These are phyloP conservation scores for Arabis hirsuta DNA, from an alignment of 345 rosid species.

Conservation along the genomic window DNA sequence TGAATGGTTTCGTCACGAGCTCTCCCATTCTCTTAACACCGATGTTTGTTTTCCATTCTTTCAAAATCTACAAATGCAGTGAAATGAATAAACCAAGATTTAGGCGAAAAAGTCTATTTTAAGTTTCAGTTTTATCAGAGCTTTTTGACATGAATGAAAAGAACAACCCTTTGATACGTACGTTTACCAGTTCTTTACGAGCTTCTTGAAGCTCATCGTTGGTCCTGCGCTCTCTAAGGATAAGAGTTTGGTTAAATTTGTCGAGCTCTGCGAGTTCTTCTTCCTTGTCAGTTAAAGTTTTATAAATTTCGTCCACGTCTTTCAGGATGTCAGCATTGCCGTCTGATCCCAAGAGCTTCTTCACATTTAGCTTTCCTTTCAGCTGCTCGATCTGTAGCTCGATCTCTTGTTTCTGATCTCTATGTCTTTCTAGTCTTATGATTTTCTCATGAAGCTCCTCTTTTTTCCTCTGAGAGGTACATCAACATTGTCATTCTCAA, in stretches of 20 bases:
- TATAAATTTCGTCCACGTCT: slow-evolving; percentile 57
- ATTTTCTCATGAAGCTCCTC: slow-evolving; percentile 79
- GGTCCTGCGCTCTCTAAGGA: slow-evolving; percentile 77
- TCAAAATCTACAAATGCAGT: slow-evolving; percentile 57
- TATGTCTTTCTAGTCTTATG: slow-evolving; percentile 68
- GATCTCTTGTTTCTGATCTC: slow-evolving; percentile 81
- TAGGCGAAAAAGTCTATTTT: neutral
- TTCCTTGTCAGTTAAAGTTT: slow-evolving; percentile 73
- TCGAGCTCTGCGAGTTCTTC: slow-evolving; percentile 70
- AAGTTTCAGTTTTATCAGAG: neutral
- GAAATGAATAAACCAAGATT: slow-evolving; percentile 9
- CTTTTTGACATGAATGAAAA: slow-evolving; percentile 1
- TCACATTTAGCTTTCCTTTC: slow-evolving; percentile 74
- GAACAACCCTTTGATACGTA: slow-evolving; percentile 39
- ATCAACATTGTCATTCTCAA: slow-evolving; percentile 6
- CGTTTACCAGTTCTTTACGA: slow-evolving; percentile 82
- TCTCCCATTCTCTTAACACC: slow-evolving; percentile 96
- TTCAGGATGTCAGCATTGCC: slow-evolving; percentile 65
- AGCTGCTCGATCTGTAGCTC: slow-evolving; percentile 85
- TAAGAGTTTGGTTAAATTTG: slow-evolving; percentile 73
- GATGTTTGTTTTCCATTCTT: slow-evolving; percentile 56
- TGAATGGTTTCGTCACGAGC: slow-evolving; percentile 75
- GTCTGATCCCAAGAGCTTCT: slow-evolving; percentile 80
- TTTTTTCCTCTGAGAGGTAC: slow-evolving; percentile 64
- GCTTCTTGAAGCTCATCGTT: slow-evolving; percentile 95